A percentile compares a stretch with the other conserved stretches of the same genome.
These are phyloP conservation scores for Ustilago lituana DNA, from an alignment of 1,284 basidiomycete species.

Conservation along the genomic window DNA sequence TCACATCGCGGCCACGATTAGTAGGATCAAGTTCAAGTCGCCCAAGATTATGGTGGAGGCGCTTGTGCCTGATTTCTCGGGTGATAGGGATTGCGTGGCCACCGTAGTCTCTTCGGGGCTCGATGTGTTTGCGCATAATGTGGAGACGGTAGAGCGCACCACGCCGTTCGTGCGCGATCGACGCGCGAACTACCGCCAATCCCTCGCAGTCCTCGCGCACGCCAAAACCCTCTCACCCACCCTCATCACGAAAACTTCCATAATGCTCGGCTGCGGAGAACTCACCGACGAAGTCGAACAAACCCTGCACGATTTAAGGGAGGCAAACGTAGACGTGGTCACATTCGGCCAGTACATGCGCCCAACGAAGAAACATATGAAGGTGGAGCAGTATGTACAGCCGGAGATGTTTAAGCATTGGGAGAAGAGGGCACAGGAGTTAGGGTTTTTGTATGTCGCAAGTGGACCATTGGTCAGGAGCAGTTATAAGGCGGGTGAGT, in stretches of 20 bases:
- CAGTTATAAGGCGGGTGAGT: constrained; percentile 84
- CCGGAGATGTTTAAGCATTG: constrained; percentile 92
- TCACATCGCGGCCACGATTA: constrained; percentile 94
- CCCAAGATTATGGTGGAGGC: constrained; percentile 96
- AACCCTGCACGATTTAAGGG: constrained; percentile 85
- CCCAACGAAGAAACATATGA: constrained; percentile 98
- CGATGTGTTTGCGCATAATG: constrained; percentile 97
- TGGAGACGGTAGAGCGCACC: constrained; percentile 92
- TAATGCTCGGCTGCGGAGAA: constrained; percentile 99
- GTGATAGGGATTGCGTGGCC: constrained; percentile 79
- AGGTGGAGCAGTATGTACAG: constrained; percentile 93
- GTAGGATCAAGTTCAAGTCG: constrained; percentile 92
- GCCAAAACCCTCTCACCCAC: constrained; percentile 74
- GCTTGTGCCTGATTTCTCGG: constrained; percentile 92
- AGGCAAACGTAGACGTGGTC: constrained; percentile 90
- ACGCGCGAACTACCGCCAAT: constrained; percentile 90
- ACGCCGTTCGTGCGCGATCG: constrained; percentile 96
- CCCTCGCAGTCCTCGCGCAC: constrained; percentile 82
- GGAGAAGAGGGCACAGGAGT: constrained; percentile 86
- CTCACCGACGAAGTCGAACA: constrained; percentile 82
- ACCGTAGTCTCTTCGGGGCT: constrained; percentile 88
- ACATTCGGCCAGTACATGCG: constrained; percentile 99
- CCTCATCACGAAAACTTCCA: constrained; percentile 93
- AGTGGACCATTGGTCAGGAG: constrained; percentile 94
- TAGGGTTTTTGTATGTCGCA: constrained; percentile 97